Evolutionary conservation across 139 green algal species (phyloP), one percentile per base, ranked within the genome.

Genomic region (Chlamydomonas applanata): DNA sequence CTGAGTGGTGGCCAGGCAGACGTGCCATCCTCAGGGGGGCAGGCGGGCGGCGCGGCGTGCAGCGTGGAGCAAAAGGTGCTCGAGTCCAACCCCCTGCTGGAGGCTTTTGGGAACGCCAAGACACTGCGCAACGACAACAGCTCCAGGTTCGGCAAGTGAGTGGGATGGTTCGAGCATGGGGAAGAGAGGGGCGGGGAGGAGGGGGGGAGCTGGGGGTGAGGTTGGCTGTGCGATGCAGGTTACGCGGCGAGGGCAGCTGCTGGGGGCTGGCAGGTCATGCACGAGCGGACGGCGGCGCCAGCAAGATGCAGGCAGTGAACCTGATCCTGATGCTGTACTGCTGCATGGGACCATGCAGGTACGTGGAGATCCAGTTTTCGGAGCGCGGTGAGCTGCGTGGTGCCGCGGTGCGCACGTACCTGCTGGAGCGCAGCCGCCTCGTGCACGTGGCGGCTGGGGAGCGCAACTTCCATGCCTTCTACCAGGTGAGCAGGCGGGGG

Each of bases 31-130:
- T 29, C 59, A 66, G 59, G 22, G 85, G 1, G 86, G 87, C 74
- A 78, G 75, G 54, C 67, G 14, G 59, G 9, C 52, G 63, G 11
- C 14, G 63, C 64, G 53, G 62, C 60, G 20, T 30, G 53, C 33
- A 73, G 46, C 5, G 52, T 70, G 20, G 53, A 79, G 33, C 65
- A 79, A 52, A 83, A 94, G 84, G 91, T 97, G 49, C 83, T 98
- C 60, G 94, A 99, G 80, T 95, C 85, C 46, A 99, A 99, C 79
- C 96, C 96, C 29, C 80, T 99, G 68, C 85, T 99, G 66, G 96
- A 99, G 80, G 94, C 95, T 0, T 99, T 99, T 84, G 96, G 96
- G 34, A 99, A 99, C 72, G 96, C 96, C 32, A 99, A 99, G 84
- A 99, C 96, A 2, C 84, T 97, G 72, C 84, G 94, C 36, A 83